phyloP scores from a whole-genome alignment of 768 basidiomycete genomes.

The Daedalea quercina region DNA sequence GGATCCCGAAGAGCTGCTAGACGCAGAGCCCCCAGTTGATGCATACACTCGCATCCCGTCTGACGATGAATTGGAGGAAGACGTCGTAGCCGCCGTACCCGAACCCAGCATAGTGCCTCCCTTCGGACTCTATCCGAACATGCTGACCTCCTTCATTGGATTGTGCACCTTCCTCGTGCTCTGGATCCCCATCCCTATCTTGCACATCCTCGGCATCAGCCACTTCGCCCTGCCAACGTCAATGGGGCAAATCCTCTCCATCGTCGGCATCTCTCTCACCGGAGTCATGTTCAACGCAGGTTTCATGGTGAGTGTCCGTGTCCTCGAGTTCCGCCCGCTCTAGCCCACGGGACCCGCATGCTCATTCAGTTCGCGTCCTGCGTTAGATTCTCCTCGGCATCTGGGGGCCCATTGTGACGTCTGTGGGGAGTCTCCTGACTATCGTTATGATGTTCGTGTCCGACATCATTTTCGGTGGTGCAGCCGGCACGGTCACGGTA shows the following conservation, averaged over 20 bases:
- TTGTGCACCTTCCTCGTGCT: constrained; percentile 63
- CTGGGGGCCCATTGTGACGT: constrained; percentile 85
- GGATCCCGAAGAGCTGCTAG: constrained; percentile 45
- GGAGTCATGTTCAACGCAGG: constrained; percentile 83
- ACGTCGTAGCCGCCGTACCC: constrained; percentile 15
- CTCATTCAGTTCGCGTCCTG: constrained; percentile 6
- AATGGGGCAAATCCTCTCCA: constrained; percentile 36
- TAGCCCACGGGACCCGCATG: not conserved
- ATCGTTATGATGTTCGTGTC: constrained; percentile 83
- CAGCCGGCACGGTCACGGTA: constrained; percentile 50
- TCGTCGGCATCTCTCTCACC: constrained; percentile 60
- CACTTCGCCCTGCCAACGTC: constrained; percentile 58
- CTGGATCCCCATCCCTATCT: constrained; percentile 73
- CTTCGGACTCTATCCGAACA: constrained; percentile 80
- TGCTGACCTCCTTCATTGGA: constrained; percentile 78
- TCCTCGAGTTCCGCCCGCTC: not conserved
- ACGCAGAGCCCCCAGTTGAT: constrained; percentile 32
- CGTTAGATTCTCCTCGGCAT: constrained; percentile 73
- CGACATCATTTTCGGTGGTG: constrained; percentile 69
- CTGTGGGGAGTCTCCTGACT: constrained; percentile 90
- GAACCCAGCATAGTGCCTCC: constrained; percentile 53
- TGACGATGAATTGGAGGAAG: constrained; percentile 6
- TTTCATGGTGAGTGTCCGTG: constrained; percentile 55
- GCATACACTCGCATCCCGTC: constrained; percentile 25
- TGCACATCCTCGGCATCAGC: constrained; percentile 63